These are phyloP conservation scores for Diaporthe vaccinii DNA, from an alignment of 2,329 filamentous ascomycete species.

Conservation along the genomic window DNA sequence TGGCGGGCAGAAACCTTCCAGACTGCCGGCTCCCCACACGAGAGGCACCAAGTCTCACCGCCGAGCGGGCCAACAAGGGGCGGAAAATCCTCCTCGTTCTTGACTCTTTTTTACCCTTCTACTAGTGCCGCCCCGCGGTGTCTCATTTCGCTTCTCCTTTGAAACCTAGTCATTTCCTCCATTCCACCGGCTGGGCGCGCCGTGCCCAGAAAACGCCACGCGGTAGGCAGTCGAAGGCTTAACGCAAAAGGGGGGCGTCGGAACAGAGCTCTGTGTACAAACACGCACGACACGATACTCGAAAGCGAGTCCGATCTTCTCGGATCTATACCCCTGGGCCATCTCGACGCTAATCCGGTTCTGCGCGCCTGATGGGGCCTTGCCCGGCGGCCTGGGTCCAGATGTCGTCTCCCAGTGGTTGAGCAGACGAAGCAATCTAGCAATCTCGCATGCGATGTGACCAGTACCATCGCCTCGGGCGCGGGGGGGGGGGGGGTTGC, in stretches of 20 bases:
- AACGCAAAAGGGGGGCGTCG: not conserved
- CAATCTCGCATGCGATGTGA: constrained; percentile 28
- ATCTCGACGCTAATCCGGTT: constrained; percentile 2
- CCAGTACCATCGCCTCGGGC: constrained; percentile 26
- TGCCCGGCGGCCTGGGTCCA: constrained; percentile 8
- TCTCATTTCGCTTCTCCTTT: constrained; percentile 23
- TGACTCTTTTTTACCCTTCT: not conserved
- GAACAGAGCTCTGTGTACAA: not conserved
- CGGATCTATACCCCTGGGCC: constrained; percentile 13
- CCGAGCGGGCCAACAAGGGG: constrained; percentile 22
- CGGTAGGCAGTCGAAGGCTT: constrained; percentile 15
- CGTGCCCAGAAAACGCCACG: constrained; percentile 30
- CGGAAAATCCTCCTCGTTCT: constrained; percentile 4
- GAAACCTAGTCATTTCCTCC: constrained; percentile 30
- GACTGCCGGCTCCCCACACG: constrained; percentile 24
- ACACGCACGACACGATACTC: not conserved
- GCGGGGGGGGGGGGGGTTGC: constrained; percentile 13
- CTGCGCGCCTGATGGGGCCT: not conserved
- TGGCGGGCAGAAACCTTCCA: constrained; percentile 24
- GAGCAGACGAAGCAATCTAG: constrained; percentile 11
- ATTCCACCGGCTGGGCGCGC: constrained; percentile 30
- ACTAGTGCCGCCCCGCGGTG: not conserved
- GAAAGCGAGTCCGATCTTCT: constrained; percentile 13
- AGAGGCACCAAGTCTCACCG: constrained; percentile 13
- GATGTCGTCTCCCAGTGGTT: not conserved